Evolutionary conservation across 2,329 filamentous ascomycete species (phyloP).

Genomic region (Alternaria sp.): DNA sequence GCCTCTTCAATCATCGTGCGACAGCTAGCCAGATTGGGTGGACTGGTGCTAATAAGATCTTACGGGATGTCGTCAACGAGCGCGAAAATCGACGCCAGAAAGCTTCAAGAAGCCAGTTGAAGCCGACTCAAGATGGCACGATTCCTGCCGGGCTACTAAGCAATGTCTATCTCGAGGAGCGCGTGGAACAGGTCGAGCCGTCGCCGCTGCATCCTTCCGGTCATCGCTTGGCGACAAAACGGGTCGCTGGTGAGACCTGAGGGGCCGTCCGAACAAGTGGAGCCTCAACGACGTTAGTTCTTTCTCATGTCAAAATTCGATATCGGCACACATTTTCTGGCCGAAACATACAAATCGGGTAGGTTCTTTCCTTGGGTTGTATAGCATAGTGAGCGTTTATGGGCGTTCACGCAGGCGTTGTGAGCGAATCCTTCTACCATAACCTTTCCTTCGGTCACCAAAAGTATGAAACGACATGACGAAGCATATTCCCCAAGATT

Average conservation of each 20-base stretch:
- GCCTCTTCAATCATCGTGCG: constrained; percentile 68
- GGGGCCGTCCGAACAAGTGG: constrained; percentile 4
- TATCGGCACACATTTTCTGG: constrained; percentile 15
- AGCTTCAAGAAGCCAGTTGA: constrained; percentile 35
- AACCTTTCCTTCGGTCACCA: constrained; percentile 28
- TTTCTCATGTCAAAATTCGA: constrained; percentile 16
- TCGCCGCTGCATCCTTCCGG: constrained; percentile 51
- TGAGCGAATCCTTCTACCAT: constrained; percentile 23
- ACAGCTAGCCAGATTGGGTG: constrained; percentile 59
- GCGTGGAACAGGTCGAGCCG: constrained; percentile 49
- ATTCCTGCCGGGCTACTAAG: constrained; percentile 33
- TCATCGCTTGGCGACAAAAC: constrained; percentile 40
- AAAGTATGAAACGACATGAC: constrained; percentile 44
- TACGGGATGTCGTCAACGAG: constrained; percentile 55
- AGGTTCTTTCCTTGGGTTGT: constrained; percentile 33
- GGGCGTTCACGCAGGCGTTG: constrained; percentile 43
- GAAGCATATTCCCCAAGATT: constrained; percentile 41
- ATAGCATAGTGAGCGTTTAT: constrained; percentile 49
- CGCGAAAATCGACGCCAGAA: constrained; percentile 54
- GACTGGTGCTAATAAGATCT: constrained; percentile 50
- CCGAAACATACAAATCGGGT: constrained; percentile 24
- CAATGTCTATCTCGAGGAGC: constrained; percentile 44
- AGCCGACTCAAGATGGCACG: constrained; percentile 29
- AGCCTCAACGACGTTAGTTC: constrained; percentile 1
- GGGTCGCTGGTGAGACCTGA: constrained; percentile 17